Evolutionary conservation across 116 monocot genomes (phyloP), one percentile per base, ranked within the genome.

Genomic region (Posidonia oceanica): DNA sequence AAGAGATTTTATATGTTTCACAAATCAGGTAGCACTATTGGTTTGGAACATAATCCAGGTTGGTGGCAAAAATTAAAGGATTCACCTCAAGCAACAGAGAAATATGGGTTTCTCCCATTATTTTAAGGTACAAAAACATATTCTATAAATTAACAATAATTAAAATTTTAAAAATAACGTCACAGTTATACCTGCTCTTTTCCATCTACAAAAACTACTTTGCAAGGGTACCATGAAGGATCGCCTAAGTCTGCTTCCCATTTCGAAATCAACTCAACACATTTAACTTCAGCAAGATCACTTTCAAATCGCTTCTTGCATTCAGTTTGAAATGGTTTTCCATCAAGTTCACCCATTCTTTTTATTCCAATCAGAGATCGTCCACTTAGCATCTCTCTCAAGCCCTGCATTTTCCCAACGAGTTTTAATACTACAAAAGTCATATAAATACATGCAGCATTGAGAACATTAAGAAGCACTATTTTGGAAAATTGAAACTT

Each of bases 321-420:
- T 57, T 77, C 68, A 68, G 4, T 64, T 39, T 73, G 61, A 40
- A 87, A 87, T 58, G 81, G 57, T 64, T 86, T 82, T 11, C 48
- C 54, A 74, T 80, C 82, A 40, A 87, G 70, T 65, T 80, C 83
- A 4, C 87, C 87, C 83, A 83, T 87, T 58, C 83, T 76, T 36
- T 80, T 87, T 11, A 87, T 72, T 68, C 67, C 81, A 57, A 87
- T 84, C 44, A 36, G 0, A 36, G 65, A 59, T 4, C 69, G 29
- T 38, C n/a, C 16, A 52, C 52, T 64, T 69, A 70, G 53, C 67
- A 76, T 61, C 12, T 76, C 75, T 44, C 59, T 52, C 59, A 87
- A 64, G 53, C 78, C 74, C 87, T 87, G 63, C 15, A 76, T 69
- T 13, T 48, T 40, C 7, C 7, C 73, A 64, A 68, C 15, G 16